Evolutionary conservation across 768 basidiomycete genomes (phyloP).

Genomic region (Lactarius indigo): DNA sequence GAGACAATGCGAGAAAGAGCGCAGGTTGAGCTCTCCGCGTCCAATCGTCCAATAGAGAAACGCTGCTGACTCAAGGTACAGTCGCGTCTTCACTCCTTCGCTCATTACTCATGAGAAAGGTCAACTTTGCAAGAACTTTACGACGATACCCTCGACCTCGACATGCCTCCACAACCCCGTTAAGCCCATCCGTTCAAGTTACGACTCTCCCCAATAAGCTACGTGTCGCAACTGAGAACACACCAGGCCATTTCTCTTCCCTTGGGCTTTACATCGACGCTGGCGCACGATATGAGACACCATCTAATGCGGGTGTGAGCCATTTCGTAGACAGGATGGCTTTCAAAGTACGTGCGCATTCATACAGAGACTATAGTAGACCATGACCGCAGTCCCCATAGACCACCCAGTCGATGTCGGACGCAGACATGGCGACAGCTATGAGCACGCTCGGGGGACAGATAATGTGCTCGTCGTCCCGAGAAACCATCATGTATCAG

Average conservation of each 20-base stretch:
- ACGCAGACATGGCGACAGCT: conserved; percentile 73
- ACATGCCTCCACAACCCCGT: conserved; percentile 17
- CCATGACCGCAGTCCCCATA: conserved; percentile 32
- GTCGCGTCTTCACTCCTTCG: background rate
- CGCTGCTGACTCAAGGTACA: background rate
- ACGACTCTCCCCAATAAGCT: conserved; percentile 91
- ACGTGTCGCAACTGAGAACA: conserved; percentile 84
- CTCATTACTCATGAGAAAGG: conserved; percentile 14
- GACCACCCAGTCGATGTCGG: conserved; percentile 71
- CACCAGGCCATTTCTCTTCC: conserved; percentile 92
- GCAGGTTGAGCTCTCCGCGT: too few species aligned
- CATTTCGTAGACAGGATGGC: conserved; percentile 96
- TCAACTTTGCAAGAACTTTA: conserved; percentile 15
- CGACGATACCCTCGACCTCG: conserved; percentile 16
- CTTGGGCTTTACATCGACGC: conserved; percentile 93
- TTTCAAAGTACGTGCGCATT: conserved; percentile 68
- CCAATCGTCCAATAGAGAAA: too few species aligned
- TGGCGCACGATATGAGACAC: conserved; percentile 84
- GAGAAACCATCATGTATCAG: conserved; percentile 98
- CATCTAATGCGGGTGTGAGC: conserved; percentile 70
- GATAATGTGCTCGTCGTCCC: conserved; percentile 84
- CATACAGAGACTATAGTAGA: background rate
- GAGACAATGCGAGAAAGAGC: background rate
- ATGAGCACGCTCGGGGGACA: conserved; percentile 87
- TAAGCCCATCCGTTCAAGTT: conserved; percentile 46